Percentiles rank a stretch among this genome's conserved stretches.
Evolutionary conservation across 2,329 filamentous ascomycete genomes (phyloP).

Genomic region (Malbranchea cinnamomea): DNA sequence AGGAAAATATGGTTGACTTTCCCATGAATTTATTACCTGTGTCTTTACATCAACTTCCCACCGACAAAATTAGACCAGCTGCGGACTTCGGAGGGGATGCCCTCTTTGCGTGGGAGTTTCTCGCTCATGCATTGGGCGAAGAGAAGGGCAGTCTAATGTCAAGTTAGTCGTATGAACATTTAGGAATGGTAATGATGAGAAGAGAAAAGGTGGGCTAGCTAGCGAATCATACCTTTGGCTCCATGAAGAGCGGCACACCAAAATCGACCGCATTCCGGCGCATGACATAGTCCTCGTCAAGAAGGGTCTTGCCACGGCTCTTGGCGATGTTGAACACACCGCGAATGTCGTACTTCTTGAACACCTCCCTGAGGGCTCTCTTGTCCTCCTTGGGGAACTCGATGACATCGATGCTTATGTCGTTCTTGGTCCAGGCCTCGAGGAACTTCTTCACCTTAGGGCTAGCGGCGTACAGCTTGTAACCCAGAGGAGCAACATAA

Average conservation of each 20-base stretch:
- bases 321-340: conserved; percentile 92
- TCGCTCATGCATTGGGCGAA: conserved; percentile 95
- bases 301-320: conserved; percentile 63
- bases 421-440: conserved; percentile 50
- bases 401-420: conserved; percentile 68
- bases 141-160: conserved; percentile 70
- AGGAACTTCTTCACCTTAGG: conserved; percentile 68
- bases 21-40: conserved; percentile 1
- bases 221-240: conserved; percentile 71
- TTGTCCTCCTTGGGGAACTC: conserved; percentile 97
- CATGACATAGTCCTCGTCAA: conserved; percentile 97
- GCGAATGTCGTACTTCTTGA: conserved; percentile 90
- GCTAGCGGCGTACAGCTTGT: conserved; percentile 85
- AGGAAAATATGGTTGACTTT: too few species aligned
- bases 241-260: conserved; percentile 94
- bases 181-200: neutral
- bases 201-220: neutral
- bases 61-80: conserved; percentile 94
- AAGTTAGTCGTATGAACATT: conserved; percentile 2
- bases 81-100: conserved; percentile 79
- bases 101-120: conserved; percentile 79
- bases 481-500: conserved; percentile 75
- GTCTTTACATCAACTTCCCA: conserved; percentile 36
- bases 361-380: conserved; percentile 82
- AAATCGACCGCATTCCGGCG: conserved; percentile 96